Evolutionary conservation across 2,329 filamentous ascomycete genomes (phyloP).

Genomic region (Cladophialophora chaetospira): DNA sequence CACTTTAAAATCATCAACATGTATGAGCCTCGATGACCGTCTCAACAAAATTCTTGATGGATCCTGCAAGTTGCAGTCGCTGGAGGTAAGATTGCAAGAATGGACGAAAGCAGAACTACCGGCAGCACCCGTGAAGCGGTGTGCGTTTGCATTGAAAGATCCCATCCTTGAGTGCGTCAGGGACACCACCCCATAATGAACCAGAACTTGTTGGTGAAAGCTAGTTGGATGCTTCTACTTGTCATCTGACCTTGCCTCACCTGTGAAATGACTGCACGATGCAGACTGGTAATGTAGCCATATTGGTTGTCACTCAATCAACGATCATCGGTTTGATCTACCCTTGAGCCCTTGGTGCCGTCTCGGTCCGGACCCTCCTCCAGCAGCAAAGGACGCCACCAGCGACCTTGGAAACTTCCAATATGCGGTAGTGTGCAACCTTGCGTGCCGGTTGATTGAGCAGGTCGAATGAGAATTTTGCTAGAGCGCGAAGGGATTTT

Average conservation of each 20-base stretch:
- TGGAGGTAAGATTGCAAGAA: neutral
- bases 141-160: neutral
- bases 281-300: neutral
- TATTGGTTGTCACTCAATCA: neutral
- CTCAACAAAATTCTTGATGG: neutral
- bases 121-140: neutral
- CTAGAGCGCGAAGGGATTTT: neutral
- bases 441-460: neutral
- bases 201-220: too few relatives aligned
- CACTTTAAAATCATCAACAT: conserved; percentile 3
- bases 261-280: conserved; percentile 6
- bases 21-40: neutral
- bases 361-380: too few relatives aligned
- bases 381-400: too few relatives aligned
- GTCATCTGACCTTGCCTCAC: conserved; percentile 5
- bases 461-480: neutral
- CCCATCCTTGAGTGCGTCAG: too few relatives aligned
- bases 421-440: neutral
- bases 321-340: neutral
- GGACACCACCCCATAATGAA: too few relatives aligned
- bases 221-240: too few relatives aligned
- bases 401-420: too few relatives aligned
- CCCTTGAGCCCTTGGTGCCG: too few relatives aligned
- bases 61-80: neutral
- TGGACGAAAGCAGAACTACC: neutral